Base-by-base conservation (phyloP, 805 yeast genomes). In the Zygosaccharomyces bisporus region DNA sequence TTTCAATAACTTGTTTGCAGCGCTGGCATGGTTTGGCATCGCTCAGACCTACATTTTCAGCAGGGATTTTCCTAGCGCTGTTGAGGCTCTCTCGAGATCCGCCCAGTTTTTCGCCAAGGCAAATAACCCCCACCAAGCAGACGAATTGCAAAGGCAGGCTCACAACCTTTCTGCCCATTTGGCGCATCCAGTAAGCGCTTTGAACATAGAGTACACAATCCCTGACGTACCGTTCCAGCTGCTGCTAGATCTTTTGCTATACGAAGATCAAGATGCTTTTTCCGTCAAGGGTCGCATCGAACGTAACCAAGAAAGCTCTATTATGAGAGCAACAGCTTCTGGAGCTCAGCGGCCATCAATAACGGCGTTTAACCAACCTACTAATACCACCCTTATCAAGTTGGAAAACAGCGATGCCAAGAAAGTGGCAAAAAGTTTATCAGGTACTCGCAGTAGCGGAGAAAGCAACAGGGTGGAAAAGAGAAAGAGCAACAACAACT, bases 1-100 rank as follows among this genome's bases (percentile, higher is more conserved):
- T 51, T 49, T 35, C 24, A 46, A 55, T 31, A 47, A 52, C 27
- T 31, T 47, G 14, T 52, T 60, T 12, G 56, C 54, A 7, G 60
- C 60, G 1, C 46, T 55, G 16, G 59, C 60, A 3, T 60, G 61
- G 62, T 56, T 54, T 41, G 65, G 65, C 12, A 49, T 57, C 9
- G 55, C 63, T 3, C 61, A 59, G 34, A 59, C 55, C 4, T 55
- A 57, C 29, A 46, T 52, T 7, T 51, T 53, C 4, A 47, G 56
- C 7, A 44, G 43, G 20, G 51, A 56, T 30, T 32, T 53, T 6
- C 46, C 47, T 13, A 49, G 46, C 27, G 57, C 63, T 1, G 36
- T 51, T 8, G 55, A 53, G 18, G 57, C 63, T 4, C 27, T 54
- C n/a, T 37, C 40, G 30, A 21, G 40, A 18, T 37, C 40, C 4